Evolutionary conservation across 306 rosid species (phyloP).

Genomic region (Cyamopsis tetragonoloba): DNA sequence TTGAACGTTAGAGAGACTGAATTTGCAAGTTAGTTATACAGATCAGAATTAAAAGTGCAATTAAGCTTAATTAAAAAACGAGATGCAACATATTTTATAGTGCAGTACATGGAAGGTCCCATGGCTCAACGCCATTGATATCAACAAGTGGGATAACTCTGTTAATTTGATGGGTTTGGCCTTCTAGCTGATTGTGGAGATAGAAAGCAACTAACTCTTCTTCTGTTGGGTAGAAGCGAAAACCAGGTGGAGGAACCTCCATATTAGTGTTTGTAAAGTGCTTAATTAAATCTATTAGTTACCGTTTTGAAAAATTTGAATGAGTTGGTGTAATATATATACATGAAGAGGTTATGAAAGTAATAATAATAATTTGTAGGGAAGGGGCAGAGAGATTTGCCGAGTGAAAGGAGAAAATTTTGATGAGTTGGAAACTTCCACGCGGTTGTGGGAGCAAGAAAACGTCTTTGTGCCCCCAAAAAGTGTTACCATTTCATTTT

Average conservation of each 20-base stretch:
- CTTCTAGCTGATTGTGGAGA: slow-evolving; percentile 51
- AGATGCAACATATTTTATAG: too few relatives aligned
- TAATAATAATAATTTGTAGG: too few relatives aligned
- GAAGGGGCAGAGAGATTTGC: neutral
- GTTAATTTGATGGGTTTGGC: slow-evolving; percentile 23
- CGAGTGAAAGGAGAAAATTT: slow-evolving; percentile 38
- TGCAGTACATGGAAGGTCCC: slow-evolving; percentile 55
- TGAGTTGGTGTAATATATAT: neutral
- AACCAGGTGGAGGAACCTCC: slow-evolving; percentile 45
- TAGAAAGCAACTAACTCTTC: slow-evolving; percentile 65
- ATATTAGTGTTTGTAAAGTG: neutral
- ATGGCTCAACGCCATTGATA: slow-evolving; percentile 57
- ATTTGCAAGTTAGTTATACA: too few relatives aligned
- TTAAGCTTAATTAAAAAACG: too few relatives aligned
- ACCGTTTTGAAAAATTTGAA: neutral
- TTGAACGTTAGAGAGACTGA: too few relatives aligned
- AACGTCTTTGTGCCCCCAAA: neutral
- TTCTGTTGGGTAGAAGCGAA: slow-evolving; percentile 76
- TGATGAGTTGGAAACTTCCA: slow-evolving; percentile 33
- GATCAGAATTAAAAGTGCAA: too few relatives aligned
- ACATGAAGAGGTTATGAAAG: too few relatives aligned
- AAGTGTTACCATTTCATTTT: neutral
- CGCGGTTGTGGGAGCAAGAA: slow-evolving; percentile 52
- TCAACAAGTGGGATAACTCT: slow-evolving; percentile 49
- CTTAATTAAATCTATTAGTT: neutral